These are phyloP conservation scores for Coriaria nepalensis DNA, from an alignment of 306 rosid species.

Conservation along the genomic window DNA sequence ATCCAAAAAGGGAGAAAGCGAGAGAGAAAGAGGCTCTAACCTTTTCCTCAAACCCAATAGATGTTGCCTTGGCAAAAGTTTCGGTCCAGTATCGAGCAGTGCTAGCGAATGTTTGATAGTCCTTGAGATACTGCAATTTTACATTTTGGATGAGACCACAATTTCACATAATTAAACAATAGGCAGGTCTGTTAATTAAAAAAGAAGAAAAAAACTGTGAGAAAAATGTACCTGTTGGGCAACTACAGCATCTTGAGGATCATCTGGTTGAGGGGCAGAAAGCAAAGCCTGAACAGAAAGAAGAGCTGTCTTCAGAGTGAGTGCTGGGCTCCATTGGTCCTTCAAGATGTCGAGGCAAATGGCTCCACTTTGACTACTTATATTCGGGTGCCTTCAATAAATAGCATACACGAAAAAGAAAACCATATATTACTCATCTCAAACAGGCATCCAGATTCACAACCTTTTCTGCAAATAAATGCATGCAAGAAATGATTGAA, in stretches of 20 bases:
- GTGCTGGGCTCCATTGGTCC: slow-evolving; percentile 99
- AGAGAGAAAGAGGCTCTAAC: slow-evolving; percentile 19
- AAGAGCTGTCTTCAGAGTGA: slow-evolving; percentile 94
- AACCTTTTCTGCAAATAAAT: too few species aligned
- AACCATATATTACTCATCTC: slow-evolving; percentile 11
- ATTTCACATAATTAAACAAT: slow-evolving; percentile 8
- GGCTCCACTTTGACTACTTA: slow-evolving; percentile 99
- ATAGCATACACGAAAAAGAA: slow-evolving; percentile 11
- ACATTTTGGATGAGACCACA: too few species aligned
- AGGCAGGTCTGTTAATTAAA: background rate
- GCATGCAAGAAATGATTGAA: too few species aligned
- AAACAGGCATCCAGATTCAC: too few species aligned
- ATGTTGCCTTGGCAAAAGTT: slow-evolving; percentile 68
- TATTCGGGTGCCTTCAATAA: slow-evolving; percentile 90
- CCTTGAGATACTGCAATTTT: slow-evolving; percentile 63
- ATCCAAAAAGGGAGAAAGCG: slow-evolving; percentile 6
- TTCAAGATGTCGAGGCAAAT: slow-evolving; percentile 92
- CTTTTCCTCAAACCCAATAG: slow-evolving; percentile 82
- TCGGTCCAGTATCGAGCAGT: slow-evolving; percentile 98
- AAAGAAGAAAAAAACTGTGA: background rate
- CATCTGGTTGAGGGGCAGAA: slow-evolving; percentile 96
- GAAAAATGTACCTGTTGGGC: slow-evolving; percentile 64
- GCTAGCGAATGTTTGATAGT: slow-evolving; percentile 70
- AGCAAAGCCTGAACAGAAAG: slow-evolving; percentile 95
- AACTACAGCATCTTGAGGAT: slow-evolving; percentile 99